Evolutionary conservation across 1,139 yeast genomes (phyloP), one percentile per base, ranked within the genome.

Genomic region (Taiozyma sp.): DNA sequence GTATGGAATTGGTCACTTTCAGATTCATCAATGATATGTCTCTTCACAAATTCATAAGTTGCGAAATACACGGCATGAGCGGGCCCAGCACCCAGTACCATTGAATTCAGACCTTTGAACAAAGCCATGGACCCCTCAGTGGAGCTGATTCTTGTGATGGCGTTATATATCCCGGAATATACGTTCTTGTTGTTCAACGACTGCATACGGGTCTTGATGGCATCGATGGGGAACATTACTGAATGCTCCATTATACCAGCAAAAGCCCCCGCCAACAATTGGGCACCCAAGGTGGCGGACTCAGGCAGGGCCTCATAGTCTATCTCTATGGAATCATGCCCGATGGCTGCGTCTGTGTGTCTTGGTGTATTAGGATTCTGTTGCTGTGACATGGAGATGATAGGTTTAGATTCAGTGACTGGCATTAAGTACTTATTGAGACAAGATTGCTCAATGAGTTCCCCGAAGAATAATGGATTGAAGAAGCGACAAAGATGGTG

Each of bases 191-290:
- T 44, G 49, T 66, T 65, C 39, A 84, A 74, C 45, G 92, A 87
- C 69, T 93, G 99, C 96, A 93, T 91, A 65, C 99, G 78, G 5
- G 99, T 93, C 74, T 89, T 93, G 62, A 93, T 80, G 23, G 96
- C 96, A 68, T 93, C 99, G 48, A 93, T 82, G 3, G 99, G 99
- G 66, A 85, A 93, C 97, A 93, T 90, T 43, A 93, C 91, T 3
- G 97, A 86, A 68, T 93, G 99, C 69, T 93, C 99, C 96, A 92
- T 91, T 55, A 93, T 89, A 30, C 99, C 99, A 19, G 99, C 99
- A 72, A 90, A 88, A 0, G 98, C 98, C 16, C 99, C 99, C 2
- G 99, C 99, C 16, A 77, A 67, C 57, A 93, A 76, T 66, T 92
- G 96, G 10, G 96, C 91, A 7, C 82, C 69, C 52, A 93, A 71